phyloP scores from a whole-genome alignment of 2,329 filamentous ascomycete species.

The Coniosporium tulheliwenetii region DNA sequence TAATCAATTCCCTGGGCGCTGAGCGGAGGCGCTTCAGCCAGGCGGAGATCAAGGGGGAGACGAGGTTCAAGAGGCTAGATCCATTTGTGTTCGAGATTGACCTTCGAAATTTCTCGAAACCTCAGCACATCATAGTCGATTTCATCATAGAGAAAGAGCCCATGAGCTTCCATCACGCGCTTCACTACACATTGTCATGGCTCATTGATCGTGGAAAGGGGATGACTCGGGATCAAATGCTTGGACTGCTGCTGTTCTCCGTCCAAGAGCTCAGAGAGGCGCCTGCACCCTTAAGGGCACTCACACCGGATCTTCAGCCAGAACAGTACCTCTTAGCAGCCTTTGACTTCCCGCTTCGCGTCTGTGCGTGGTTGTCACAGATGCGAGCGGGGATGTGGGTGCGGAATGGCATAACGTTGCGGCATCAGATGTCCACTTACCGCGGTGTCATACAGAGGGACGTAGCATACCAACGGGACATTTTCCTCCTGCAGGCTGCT shows the following conservation, averaged over 20 bases:
- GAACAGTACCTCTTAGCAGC: slow-evolving; percentile 75
- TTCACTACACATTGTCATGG: slow-evolving; percentile 96
- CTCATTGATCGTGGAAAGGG: slow-evolving; percentile 76
- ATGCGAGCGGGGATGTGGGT: slow-evolving; percentile 99
- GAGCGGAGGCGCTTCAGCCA: slow-evolving; percentile 75
- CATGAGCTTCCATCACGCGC: slow-evolving; percentile 92
- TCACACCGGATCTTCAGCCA: slow-evolving; percentile 40
- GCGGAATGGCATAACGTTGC: slow-evolving; percentile 85
- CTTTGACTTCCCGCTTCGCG: slow-evolving; percentile 84
- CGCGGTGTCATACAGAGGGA: slow-evolving; percentile 79
- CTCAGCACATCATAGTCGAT: slow-evolving; percentile 54
- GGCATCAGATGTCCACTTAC: slow-evolving; percentile 90
- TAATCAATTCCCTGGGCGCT: slow-evolving; percentile 76
- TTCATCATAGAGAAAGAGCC: slow-evolving; percentile 79
- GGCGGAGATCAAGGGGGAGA: slow-evolving; percentile 74
- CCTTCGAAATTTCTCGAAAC: slow-evolving; percentile 17
- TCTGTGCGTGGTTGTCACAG: slow-evolving; percentile 92
- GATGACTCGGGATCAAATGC: slow-evolving; percentile 52
- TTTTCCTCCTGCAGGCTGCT: slow-evolving; percentile 84
- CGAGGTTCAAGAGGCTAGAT: slow-evolving; percentile 62
- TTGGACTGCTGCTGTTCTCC: slow-evolving; percentile 54
- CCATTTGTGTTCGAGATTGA: slow-evolving; percentile 63
- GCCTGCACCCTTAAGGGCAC: slow-evolving; percentile 43
- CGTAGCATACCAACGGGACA: slow-evolving; percentile 84
- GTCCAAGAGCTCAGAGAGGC: slow-evolving; percentile 52